Base-by-base conservation (phyloP, 306 rosid genomes). In the Rubus parviflorus region DNA sequence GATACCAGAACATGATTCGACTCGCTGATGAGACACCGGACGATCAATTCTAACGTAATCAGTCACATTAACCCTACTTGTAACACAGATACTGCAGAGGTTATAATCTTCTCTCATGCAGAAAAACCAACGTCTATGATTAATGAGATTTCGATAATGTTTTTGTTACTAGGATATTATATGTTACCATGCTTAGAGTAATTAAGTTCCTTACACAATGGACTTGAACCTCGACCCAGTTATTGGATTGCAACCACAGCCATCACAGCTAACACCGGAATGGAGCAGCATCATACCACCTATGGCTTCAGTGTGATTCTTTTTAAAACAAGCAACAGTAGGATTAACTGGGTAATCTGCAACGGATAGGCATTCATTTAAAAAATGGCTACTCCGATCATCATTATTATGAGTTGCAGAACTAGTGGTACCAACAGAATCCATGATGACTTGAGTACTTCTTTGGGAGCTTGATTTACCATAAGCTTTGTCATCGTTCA, bases 151-250 rank as follows among this genome's bases (percentile, higher is more conserved):
- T 62, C n/a, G 16, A 61, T 43, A 30, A 61, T 62, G 20, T 37
- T 62, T 63, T 17, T 8, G 43, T 63, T 63, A 63, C 45, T 16
- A 62, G 43, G 8, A 62, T 8, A 61, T 15, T 35, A 35, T 45
- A 45, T 35, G 68, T 62, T 37, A 4, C 12, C 35, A 63, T 15
- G 68, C 7, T 63, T 35, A 3, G 37, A 23, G 40, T 23, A 30
- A 30, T 30, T 14, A 54, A 38, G 40, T 73, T 78, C 64, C 95
- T 83, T 81, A 92, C 97, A 89, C 80, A 88, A 68, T 74, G 42
- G 97, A 92, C 86, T 85, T 90, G 90, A 81, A 94, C 25, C 98
- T 90, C 48, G 97, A 91, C 68, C 98, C 97, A 38, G 88, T 84
- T 57, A 92, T 92, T 40, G 97, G 95, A 88, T 74, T 85, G 64